Base-by-base conservation (phyloP, 2,329 filamentous ascomycete species). In the Calonectria hongkongensis region DNA sequence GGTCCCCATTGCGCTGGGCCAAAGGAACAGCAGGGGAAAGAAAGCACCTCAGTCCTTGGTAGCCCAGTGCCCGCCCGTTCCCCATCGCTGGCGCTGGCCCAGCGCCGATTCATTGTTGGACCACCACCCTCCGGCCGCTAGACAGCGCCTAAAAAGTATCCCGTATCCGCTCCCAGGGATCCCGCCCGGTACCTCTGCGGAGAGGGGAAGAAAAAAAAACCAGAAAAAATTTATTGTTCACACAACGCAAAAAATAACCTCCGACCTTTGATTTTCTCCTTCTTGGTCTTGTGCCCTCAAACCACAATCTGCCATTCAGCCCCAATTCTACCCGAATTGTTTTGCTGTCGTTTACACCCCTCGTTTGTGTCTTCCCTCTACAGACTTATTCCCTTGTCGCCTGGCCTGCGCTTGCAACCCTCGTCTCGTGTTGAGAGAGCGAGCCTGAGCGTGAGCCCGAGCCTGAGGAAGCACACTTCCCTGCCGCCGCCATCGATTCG, bases 191-290 rank as follows among this genome's bases (percentile, higher is more conserved):
- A 71, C 72, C 68, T 70, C 68, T 75, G 70, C 73, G 66, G 62
- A 72, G 66, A 69, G 70, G 71, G 66, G 78, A 79, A 74, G 75
- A 75, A 76, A 78, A 75, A 75, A 76, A 79, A 78, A 67, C 58
- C 64, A 75, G 81, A 79, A 83, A 85, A 85, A 85, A 84, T 85
- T 85, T 84, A 83, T 84, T 84, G 79, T 82, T 83, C 83, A 83
- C 83, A 84, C 80, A 85, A 84, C 79, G 81, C 79, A 82, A 83
- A 83, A 82, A 82, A 80, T 79, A 83, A 80, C 79, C 79, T 82
- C 76, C 78, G 79, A 70, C 75, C 74, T 78, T 75, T 74, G 72
- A 80, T 82, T 82, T 77, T 75, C 76, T 74, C 70, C 76, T 71
- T 66, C 56, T 72, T 71, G 72, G 78, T 78, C 70, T 71, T 74